These are phyloP conservation scores for Neurospora crassa DNA, from an alignment of 2,329 filamentous ascomycete species.

Conservation along the genomic window DNA sequence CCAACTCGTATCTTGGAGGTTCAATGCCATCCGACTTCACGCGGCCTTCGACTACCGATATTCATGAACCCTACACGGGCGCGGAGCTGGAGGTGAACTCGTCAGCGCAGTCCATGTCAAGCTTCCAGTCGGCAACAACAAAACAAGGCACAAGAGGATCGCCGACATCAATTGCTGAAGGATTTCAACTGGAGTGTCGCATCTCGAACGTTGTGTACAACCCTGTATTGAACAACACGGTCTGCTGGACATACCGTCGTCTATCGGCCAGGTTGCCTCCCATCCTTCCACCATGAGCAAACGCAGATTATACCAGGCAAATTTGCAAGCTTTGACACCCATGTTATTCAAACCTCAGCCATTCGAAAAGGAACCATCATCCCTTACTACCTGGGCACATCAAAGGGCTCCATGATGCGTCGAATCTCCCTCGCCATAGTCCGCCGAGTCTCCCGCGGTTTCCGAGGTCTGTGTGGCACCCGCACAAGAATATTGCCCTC, in stretches of 20 bases:
- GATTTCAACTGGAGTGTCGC: neutral
- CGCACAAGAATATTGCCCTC: neutral
- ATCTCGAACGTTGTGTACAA: neutral
- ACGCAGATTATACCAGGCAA: too few species aligned
- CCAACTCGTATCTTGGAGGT: too few species aligned
- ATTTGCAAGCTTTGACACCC: too few species aligned
- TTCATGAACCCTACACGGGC: too few species aligned
- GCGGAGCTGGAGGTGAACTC: too few species aligned
- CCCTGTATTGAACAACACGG: too few species aligned
- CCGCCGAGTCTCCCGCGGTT: neutral
- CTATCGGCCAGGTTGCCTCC: neutral
- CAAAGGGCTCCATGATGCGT: neutral
- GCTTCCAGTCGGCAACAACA: too few species aligned
- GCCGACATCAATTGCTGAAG: neutral
- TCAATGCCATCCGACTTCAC: too few species aligned
- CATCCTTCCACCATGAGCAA: too few species aligned
- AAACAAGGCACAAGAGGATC: neutral
- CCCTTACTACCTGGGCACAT: neutral
- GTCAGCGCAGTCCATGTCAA: too few species aligned
- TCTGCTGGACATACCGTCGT: too few species aligned
- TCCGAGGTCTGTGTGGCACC: neutral
- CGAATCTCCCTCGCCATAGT: neutral
- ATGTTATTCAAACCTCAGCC: neutral
- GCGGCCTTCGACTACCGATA: too few species aligned
- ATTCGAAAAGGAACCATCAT: neutral